phyloP scores from a whole-genome alignment of 202 grass and related monocot species.

The Musa balbisiana region DNA sequence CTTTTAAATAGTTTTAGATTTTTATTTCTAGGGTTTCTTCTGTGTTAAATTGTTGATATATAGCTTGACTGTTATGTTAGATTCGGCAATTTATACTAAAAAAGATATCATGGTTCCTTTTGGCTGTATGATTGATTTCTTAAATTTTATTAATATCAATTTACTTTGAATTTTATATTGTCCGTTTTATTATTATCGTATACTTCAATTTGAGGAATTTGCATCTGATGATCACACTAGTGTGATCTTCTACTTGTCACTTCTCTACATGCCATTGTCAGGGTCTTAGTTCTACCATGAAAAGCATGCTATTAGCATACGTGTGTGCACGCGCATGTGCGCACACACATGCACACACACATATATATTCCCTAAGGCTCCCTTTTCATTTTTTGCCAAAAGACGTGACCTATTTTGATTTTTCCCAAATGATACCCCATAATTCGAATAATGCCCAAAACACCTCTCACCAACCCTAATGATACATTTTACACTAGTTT shows the following conservation, averaged over 20 bases:
- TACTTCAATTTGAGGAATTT: background rate
- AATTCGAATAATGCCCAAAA: too few relatives aligned
- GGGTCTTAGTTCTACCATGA: too few relatives aligned
- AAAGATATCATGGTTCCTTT: background rate
- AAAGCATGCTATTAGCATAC: too few relatives aligned
- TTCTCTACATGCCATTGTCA: background rate
- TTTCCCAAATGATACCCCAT: too few relatives aligned
- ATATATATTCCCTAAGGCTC: too few relatives aligned
- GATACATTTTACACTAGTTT: too few relatives aligned
- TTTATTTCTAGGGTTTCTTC: background rate
- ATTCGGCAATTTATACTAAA: background rate
- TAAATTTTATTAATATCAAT: background rate
- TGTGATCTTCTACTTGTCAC: too few relatives aligned
- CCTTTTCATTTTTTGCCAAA: too few relatives aligned
- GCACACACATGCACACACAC: too few relatives aligned
- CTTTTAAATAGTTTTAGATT: background rate
- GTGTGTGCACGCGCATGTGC: too few relatives aligned
- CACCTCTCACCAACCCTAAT: too few relatives aligned
- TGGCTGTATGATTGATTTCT: background rate
- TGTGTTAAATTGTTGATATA: background rate
- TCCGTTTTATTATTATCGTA: background rate
- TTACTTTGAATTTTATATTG: background rate
- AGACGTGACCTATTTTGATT: too few relatives aligned
- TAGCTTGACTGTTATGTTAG: background rate
- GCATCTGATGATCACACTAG: background rate